Evolutionary conservation across 2,329 filamentous ascomycete species (phyloP).

Genomic region (Colletotrichum sp.): DNA sequence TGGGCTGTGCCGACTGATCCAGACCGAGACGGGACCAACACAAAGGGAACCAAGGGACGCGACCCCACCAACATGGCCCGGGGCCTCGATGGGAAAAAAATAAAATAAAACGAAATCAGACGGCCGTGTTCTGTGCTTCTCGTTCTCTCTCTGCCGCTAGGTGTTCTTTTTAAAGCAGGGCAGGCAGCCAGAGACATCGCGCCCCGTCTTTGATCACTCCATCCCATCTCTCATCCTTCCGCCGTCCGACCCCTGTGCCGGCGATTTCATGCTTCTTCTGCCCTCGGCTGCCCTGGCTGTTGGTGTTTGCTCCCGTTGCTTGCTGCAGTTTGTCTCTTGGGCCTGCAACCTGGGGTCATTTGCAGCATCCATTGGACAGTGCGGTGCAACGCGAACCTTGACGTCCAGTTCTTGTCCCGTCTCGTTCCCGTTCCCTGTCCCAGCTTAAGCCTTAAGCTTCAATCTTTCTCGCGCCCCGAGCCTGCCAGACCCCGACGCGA

Average conservation of each 20-base stretch:
- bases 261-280: background rate
- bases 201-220: background rate
- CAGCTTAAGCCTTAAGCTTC: background rate
- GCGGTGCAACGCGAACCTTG: background rate
- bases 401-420: background rate
- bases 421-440: background rate
- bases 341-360: background rate
- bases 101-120: background rate
- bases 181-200: background rate
- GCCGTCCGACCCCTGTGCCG: background rate
- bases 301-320: background rate
- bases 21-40: slow-evolving; percentile 4
- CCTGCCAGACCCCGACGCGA: background rate
- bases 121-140: background rate
- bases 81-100: background rate
- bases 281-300: background rate
- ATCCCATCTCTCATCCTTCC: background rate
- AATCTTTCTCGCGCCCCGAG: background rate
- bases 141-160: background rate
- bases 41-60: background rate
- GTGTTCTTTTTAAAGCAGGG: background rate
- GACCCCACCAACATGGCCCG: background rate
- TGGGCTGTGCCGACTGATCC: slow-evolving; percentile 20
- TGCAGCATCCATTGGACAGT: background rate
- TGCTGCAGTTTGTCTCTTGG: background rate